Evolutionary conservation across 305 asterid species (phyloP).

Genomic region (Solanum chacoense): DNA sequence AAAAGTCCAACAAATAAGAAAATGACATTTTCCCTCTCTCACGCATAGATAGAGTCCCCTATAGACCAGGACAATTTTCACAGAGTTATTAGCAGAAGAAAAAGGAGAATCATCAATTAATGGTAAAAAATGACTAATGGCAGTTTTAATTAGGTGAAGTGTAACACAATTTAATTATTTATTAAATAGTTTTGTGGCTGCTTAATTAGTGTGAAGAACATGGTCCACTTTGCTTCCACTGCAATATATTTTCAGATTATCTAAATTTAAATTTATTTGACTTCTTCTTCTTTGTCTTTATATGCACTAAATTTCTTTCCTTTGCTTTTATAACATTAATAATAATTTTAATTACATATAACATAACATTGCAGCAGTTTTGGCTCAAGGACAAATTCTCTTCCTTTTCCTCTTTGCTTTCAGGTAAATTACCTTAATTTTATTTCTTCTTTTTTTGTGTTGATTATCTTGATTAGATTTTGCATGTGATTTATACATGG

Average conservation of each 20-base stretch:
- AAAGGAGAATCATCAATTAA: slow-evolving; percentile 3
- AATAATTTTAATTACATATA: neutral
- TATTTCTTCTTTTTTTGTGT: neutral
- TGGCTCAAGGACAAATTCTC: neutral
- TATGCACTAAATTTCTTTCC: neutral
- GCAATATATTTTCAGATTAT: slow-evolving; percentile 14
- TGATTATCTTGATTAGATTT: neutral
- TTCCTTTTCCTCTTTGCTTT: neutral
- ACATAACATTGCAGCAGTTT: neutral
- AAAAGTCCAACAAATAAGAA: neutral
- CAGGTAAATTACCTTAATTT: neutral
- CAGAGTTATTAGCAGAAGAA: neutral
- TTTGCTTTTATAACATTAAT: neutral
- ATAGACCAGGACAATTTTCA: neutral
- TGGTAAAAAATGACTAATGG: slow-evolving; percentile 17
- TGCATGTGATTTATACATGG: neutral
- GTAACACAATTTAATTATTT: slow-evolving; percentile 5
- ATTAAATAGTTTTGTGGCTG: slow-evolving; percentile 37
- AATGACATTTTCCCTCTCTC: neutral
- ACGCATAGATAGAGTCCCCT: neutral
- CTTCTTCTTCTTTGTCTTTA: neutral
- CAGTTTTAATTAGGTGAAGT: slow-evolving; percentile 12
- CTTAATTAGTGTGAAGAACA: slow-evolving; percentile 20
- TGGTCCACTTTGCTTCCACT: slow-evolving; percentile 56
- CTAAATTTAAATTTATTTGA: slow-evolving; percentile 4